Percentiles rank a stretch among this genome's conserved stretches.
Evolutionary conservation across 805 yeast species (phyloP).

Genomic region (Candida stauntonica): DNA sequence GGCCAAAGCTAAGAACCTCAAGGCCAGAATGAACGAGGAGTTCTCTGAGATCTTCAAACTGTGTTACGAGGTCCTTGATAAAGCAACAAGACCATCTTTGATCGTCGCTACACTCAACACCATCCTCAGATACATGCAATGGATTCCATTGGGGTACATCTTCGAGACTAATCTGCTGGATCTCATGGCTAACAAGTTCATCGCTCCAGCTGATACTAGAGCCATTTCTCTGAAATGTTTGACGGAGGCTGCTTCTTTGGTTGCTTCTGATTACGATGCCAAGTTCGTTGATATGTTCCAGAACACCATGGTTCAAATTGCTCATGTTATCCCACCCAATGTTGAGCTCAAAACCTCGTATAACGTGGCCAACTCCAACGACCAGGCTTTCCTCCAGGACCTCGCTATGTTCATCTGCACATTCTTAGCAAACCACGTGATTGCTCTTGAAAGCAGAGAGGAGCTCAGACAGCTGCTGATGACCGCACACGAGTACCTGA

Average conservation of each 20-base stretch:
- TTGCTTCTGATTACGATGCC: constrained; percentile 47
- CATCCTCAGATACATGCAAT: constrained; percentile 78
- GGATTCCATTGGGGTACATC: constrained; percentile 90
- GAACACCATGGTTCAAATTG: constrained; percentile 65
- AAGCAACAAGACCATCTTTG: constrained; percentile 78
- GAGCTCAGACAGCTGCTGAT: constrained; percentile 54
- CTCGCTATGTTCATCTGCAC: constrained; percentile 90
- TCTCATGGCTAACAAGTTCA: constrained; percentile 68
- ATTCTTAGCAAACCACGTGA: constrained; percentile 70
- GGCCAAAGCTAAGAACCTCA: constrained; percentile 82
- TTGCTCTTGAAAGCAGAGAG: constrained; percentile 55
- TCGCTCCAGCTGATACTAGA: constrained; percentile 75
- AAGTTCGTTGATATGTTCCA: constrained; percentile 69
- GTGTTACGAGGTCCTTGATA: constrained; percentile 90
- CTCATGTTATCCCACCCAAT: constrained; percentile 62
- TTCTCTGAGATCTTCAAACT: constrained; percentile 90
- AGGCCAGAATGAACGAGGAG: constrained; percentile 80
- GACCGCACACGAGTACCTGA: constrained; percentile 73
- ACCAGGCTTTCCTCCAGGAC: constrained; percentile 93
- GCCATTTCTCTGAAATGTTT: constrained; percentile 84
- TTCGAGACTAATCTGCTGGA: constrained; percentile 82
- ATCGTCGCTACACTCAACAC: constrained; percentile 81
- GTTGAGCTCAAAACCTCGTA: constrained; percentile 72
- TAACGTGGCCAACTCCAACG: constrained; percentile 68
- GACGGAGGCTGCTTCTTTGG: constrained; percentile 80